phyloP scores from a whole-genome alignment of 2,329 filamentous ascomycete genomes.

The Cladosporium sp. region DNA sequence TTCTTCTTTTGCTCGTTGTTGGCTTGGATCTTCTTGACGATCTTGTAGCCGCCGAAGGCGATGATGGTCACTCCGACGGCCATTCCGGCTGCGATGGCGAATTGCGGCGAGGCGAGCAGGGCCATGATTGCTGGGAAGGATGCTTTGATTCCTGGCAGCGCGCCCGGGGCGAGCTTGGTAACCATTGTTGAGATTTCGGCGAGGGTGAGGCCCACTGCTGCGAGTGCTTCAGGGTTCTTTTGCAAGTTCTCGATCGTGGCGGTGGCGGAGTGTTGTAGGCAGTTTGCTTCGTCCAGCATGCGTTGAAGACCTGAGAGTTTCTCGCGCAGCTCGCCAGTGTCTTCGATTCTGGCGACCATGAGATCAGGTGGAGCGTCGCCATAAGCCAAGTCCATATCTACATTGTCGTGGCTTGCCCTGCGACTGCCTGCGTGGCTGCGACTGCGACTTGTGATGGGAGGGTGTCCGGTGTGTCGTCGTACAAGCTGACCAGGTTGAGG shows the following conservation, averaged over 20 bases:
- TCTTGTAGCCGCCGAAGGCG: constrained; percentile 94
- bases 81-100: constrained; percentile 85
- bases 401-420: constrained; percentile 44
- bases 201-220: constrained; percentile 86
- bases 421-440: constrained; percentile 23
- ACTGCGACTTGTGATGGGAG: constrained; percentile 16
- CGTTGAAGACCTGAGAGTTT: constrained; percentile 72
- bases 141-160: constrained; percentile 70
- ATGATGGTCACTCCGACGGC: constrained; percentile 92
- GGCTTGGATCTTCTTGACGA: constrained; percentile 76
- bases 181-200: constrained; percentile 83
- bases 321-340: constrained; percentile 58
- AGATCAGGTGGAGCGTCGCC: constrained; percentile 74
- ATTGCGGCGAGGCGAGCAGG: constrained; percentile 83
- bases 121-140: constrained; percentile 82
- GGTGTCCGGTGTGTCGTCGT: constrained; percentile 41
- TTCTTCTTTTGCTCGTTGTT: constrained; percentile 35
- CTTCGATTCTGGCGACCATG: constrained; percentile 41
- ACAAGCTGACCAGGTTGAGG: constrained; percentile 37
- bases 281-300: constrained; percentile 81
- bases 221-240: constrained; percentile 83
- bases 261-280: constrained; percentile 76
- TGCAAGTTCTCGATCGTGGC: constrained; percentile 77
- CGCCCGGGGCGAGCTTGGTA: constrained; percentile 77
- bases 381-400: constrained; percentile 92